These are phyloP conservation scores for Irpex rosettiformis DNA, from an alignment of 1,284 basidiomycete genomes.

Conservation along the genomic window DNA sequence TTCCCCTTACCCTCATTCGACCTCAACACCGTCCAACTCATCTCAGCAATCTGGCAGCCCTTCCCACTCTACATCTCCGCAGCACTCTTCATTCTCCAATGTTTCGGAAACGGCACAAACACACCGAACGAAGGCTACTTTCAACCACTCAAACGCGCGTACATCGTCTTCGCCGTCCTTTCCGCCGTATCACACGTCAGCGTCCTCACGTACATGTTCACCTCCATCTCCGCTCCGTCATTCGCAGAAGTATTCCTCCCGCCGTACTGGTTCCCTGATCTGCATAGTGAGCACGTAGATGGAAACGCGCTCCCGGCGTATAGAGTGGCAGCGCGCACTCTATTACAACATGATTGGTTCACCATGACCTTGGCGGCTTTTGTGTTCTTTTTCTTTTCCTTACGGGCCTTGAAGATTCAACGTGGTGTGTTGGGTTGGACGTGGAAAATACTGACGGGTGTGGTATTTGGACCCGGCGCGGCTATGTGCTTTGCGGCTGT, in stretches of 20 bases:
- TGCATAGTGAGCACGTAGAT: too few relatives aligned
- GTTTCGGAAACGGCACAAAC: not conserved
- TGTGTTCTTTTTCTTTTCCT: not conserved
- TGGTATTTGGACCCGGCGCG: not conserved
- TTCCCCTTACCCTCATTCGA: not conserved
- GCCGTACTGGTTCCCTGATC: not conserved
- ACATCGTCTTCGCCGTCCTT: slow-evolving; percentile 9
- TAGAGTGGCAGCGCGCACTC: not conserved
- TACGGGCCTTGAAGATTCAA: not conserved
- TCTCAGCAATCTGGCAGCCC: slow-evolving; percentile 15
- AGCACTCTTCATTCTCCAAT: not conserved
- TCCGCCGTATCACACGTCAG: slow-evolving; percentile 10
- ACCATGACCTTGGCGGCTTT: slow-evolving; percentile 1
- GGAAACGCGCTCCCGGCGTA: not conserved
- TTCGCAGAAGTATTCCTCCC: slow-evolving; percentile 8
- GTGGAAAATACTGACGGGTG: not conserved
- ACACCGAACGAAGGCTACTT: not conserved
- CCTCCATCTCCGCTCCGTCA: slow-evolving; percentile 7
- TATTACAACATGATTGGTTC: slow-evolving; percentile 2
- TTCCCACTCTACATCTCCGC: slow-evolving; percentile 11
- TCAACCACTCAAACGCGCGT: slow-evolving; percentile 3
- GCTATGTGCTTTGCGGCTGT: not conserved
- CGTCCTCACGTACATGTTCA: slow-evolving; percentile 5
- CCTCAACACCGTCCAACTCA: slow-evolving; percentile 10
- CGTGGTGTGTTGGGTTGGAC: not conserved